Conservation (phyloP, 345 rosid genomes). For the Citrus reticulata region DNA sequence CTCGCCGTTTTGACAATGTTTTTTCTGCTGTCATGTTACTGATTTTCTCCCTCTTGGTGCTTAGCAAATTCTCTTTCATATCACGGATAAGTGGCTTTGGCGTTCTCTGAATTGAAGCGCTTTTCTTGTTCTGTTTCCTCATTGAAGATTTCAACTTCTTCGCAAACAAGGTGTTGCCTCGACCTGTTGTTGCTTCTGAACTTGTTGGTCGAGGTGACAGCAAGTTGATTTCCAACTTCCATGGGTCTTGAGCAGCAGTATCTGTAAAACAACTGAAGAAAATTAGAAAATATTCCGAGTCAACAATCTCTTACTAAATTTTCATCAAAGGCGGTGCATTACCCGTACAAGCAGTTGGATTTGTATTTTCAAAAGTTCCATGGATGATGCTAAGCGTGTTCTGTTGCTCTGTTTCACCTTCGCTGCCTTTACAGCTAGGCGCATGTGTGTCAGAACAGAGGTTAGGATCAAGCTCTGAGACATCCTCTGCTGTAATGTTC, state of each 20-base stretch:
- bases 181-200: too few species aligned
- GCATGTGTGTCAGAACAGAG: background rate
- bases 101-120: too few species aligned
- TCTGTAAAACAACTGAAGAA: too few species aligned
- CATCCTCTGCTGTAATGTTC: background rate
- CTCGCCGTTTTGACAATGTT: conserved; percentile 20
- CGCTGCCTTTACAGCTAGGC: background rate
- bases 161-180: too few species aligned
- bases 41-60: conserved; percentile 14
- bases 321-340: background rate
- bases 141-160: too few species aligned
- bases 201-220: too few species aligned
- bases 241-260: too few species aligned
- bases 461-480: background rate
- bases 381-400: background rate
- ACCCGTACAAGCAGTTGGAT: conserved; percentile 13
- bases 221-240: too few species aligned
- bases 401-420: background rate
- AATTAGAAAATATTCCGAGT: too few species aligned
- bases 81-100: conserved; percentile 12
- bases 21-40: conserved; percentile 16
- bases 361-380: background rate
- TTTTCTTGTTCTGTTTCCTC: too few species aligned
- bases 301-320: too few species aligned
- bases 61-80: conserved; percentile 28